Evolutionary conservation across 768 basidiomycete species (phyloP), one percentile per base, ranked within the genome.

Genomic region (Suillus plorans): DNA sequence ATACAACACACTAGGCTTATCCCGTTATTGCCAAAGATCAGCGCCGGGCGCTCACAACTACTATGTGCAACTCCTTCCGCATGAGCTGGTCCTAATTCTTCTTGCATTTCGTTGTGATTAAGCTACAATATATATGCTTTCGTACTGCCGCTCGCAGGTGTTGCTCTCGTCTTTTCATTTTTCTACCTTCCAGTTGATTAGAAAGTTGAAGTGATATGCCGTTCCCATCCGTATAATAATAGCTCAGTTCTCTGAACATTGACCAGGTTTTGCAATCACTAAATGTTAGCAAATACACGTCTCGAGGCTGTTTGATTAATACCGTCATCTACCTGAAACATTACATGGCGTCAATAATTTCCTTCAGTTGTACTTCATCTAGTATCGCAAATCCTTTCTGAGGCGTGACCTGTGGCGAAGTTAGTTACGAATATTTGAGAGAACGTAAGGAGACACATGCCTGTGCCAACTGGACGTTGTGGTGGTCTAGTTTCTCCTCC

Each of bases 401-500:
- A 55, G 79, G 76, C 63, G 94, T 96, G n/a, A 98, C 93, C 92
- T 94, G 69, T 28, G 39, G 34, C 36, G 61, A 53, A 41, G 47
- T 66, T 39, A 63, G 47, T 45, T 57, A 55, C 61, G 41, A 13
- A 42, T 18, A 31, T 25, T 16, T 41, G 39, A 3, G 22, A 61
- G 7, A 12, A 60, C 13, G 25, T 31, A 63, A 60, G 56, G 20
- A 63, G 60, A 25, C 39, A 77, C 82, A 39, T 61, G 91, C 96
- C 84, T 96, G 95, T 61, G 97, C 95, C 16, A 99, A 83, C 77
- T 99, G 96, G 31, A 99, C 96, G 70, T 99, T 99, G 80, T 98
- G 96, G 70, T 97, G 94, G 78, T 99, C 97, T 50, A 99, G 86
- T 77, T 97, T 98, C 81, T 99, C 97, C 77, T 99, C 97, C 97